Evolutionary conservation across 371 early-diverging fungal species (phyloP).

Genomic region (Chytridium lagenaria): DNA sequence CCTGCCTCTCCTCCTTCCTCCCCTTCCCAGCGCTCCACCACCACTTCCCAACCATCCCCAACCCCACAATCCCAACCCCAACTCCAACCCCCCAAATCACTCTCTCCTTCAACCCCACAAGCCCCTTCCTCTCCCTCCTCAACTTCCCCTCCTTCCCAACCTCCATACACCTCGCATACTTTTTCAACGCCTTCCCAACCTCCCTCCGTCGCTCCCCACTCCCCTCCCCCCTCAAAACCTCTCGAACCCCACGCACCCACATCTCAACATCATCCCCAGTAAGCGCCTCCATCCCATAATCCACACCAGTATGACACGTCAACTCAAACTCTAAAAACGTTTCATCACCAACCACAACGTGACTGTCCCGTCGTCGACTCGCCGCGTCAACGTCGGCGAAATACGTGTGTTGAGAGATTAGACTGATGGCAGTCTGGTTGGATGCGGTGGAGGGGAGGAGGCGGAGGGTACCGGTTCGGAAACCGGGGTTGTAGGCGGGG

Average conservation of each 20-base stretch:
- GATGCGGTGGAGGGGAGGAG: constrained; percentile 7
- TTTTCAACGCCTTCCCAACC: constrained; percentile 8
- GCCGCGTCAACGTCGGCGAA: constrained; percentile 26
- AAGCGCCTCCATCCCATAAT: constrained; percentile 32
- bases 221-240: not conserved
- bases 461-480: constrained; percentile 33
- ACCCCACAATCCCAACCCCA: no score
- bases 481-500: constrained; percentile 39
- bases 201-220: not conserved
- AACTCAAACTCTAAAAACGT: constrained; percentile 7
- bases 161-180: constrained; percentile 3
- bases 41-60: no score
- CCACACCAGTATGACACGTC: constrained; percentile 27
- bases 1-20: no score
- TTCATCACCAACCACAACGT: not conserved
- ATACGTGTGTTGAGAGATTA: constrained; percentile 23
- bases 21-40: no score
- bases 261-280: not conserved
- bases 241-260: constrained; percentile 19
- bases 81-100: no score
- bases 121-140: no score
- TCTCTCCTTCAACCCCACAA: no score
- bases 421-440: not conserved
- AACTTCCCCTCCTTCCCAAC: no score
- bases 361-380: constrained; percentile 13